Evolutionary conservation across 1,284 basidiomycete genomes (phyloP), one percentile per base, ranked within the genome.

Genomic region (Paramarasmius palmivorus): DNA sequence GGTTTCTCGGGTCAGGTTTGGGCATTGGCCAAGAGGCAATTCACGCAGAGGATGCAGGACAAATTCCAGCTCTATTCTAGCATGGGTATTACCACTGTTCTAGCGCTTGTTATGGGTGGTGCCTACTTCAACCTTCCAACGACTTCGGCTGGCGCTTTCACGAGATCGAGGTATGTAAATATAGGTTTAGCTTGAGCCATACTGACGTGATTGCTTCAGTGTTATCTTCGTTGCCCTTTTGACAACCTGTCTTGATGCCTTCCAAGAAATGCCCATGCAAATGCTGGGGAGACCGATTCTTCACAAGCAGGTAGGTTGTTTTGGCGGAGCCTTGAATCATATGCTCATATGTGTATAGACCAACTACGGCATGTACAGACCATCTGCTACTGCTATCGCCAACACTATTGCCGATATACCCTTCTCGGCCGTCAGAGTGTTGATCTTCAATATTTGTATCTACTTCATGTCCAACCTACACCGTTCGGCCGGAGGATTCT

Each of bases 81-180:
- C 62, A 88, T 82, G 65, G 69, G 75, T 2, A 69, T 89, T 38
- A 76, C 79, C 1, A 76, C 76, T 8, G 78, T 84, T 54, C 71
- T 93, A 32, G 86, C 90, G 47, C 70, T 96, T 46, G 81, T 96
- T 49, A 78, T 90, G 59, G 93, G 93, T 34, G 85, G 80, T n/a
- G 84, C 87, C 14, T 95, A 83, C 72, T 83, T 84, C 62, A 82
- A 90, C 52, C 78, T 90, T 29, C 89, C 91, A 2, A 62, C 78
- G 15, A 87, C 88, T 0, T 83, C 92, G 7, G 79, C 81, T 35
- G 93, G 93, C 36, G 90, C 88, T 0, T 96, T 96, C 72, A 93
- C 92, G 19, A 83, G 93, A 58, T 93, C 92, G 59, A 66, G 69
- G 71, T 72, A 55, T 44, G 61, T 53, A 12, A 19, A 17, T 1